A percentile compares a stretch with the other conserved stretches of the same genome.
These are phyloP conservation scores for Pestalotiopsis sp. DNA, from an alignment of 2,329 filamentous ascomycete genomes.

Conservation along the genomic window DNA sequence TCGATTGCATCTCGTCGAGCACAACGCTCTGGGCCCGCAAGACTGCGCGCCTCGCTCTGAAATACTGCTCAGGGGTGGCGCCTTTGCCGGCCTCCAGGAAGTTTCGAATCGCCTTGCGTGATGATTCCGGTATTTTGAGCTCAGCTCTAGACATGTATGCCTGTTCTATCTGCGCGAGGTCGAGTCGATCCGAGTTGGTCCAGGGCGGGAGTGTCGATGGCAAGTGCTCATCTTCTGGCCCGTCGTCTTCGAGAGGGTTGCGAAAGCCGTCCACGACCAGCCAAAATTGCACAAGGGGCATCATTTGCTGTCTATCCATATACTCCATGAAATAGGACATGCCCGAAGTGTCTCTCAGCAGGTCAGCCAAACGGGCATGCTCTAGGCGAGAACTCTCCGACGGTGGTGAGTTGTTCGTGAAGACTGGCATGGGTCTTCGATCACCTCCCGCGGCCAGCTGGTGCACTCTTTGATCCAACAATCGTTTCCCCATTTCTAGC, in stretches of 20 bases:
- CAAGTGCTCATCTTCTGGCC: constrained; percentile 66
- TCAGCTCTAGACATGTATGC: constrained; percentile 83
- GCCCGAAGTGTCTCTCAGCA: constrained; percentile 87
- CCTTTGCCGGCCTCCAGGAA: constrained; percentile 78
- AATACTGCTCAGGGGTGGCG: constrained; percentile 80
- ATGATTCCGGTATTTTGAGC: constrained; percentile 71
- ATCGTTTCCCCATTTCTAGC: constrained; percentile 85
- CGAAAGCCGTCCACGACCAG: constrained; percentile 95
- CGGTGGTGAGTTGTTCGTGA: constrained; percentile 27
- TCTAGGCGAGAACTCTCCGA: constrained; percentile 64
- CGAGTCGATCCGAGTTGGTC: constrained; percentile 80
- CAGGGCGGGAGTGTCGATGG: constrained; percentile 66
- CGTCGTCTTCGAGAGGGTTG: constrained; percentile 84
- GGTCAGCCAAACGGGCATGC: constrained; percentile 75
- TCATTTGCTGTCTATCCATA: constrained; percentile 88
- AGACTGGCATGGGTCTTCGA: constrained; percentile 34
- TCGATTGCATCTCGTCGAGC: constrained; percentile 79
- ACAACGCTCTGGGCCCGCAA: constrained; percentile 79
- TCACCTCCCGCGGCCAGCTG: constrained; percentile 72
- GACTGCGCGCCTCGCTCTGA: constrained; percentile 77
- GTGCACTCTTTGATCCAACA: constrained; percentile 86
- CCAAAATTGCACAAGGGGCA: constrained; percentile 96
- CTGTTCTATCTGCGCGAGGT: constrained; percentile 89
- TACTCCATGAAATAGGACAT: constrained; percentile 99
- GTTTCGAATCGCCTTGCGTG: constrained; percentile 67